phyloP scores from a whole-genome alignment of 78 protist species.

The Pigoraptor vietnamica region DNA sequence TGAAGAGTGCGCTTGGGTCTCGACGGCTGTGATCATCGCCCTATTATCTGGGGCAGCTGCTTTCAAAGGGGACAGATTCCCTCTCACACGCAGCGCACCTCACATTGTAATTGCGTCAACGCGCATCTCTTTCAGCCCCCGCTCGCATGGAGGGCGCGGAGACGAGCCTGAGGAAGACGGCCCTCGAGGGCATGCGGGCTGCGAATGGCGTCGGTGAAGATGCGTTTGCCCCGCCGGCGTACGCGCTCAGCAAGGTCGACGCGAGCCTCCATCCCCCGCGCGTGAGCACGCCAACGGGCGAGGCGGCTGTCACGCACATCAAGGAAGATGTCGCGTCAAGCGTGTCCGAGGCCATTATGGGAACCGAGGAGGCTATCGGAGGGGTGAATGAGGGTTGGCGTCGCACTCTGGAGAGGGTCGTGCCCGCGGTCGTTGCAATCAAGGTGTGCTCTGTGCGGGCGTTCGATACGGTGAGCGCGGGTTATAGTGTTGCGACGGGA shows the following conservation, averaged over 20 bases:
- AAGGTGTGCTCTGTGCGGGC: slow-evolving; percentile 23
- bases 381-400: slow-evolving; percentile 5
- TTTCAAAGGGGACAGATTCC: no score
- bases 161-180: not conserved
- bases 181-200: no score
- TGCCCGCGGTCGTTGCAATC: slow-evolving; percentile 42
- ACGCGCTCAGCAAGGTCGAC: not conserved
- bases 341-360: not conserved
- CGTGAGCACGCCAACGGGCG: not conserved
- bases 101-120: no score
- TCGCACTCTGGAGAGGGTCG: not conserved
- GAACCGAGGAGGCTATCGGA: not conserved
- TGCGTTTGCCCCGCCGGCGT: not conserved
- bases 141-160: not conserved
- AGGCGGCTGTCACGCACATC: not conserved
- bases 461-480: slow-evolving; percentile 31
- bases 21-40: no score
- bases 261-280: not conserved
- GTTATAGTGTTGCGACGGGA: slow-evolving; percentile 38
- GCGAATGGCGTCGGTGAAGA: not conserved
- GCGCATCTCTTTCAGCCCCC: not conserved
- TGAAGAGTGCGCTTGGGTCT: no score
- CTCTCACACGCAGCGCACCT: no score
- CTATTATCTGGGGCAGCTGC: no score
- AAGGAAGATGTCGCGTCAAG: not conserved